Evolutionary conservation across 176 grass and related monocot species (phyloP).

Genomic region (Phoenix roebelenii): DNA sequence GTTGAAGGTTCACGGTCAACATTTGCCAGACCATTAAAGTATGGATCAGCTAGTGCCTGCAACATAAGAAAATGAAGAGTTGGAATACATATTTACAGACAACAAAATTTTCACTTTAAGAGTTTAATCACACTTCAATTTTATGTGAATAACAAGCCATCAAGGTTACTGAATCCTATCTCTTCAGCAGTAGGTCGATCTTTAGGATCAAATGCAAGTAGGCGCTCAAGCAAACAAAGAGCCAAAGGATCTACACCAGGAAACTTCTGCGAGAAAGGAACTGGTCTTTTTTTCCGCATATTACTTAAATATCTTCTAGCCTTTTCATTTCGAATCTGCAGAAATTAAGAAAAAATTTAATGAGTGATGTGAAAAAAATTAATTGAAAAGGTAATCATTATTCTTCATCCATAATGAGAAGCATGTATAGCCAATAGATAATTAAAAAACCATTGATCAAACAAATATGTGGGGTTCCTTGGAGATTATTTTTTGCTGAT

Average conservation of each 20-base stretch:
- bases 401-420: no score
- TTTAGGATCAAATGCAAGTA: constrained; percentile 94
- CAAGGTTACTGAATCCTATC: constrained; percentile 23
- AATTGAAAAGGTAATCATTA: no score
- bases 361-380: no score
- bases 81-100: no score
- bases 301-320: constrained; percentile 47
- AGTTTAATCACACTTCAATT: no score
- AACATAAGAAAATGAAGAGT: constrained; percentile 3
- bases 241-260: constrained; percentile 57
- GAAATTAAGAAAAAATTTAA: neutral
- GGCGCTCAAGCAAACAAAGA: constrained; percentile 55
- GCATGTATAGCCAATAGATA: no score
- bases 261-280: constrained; percentile 58
- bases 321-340: constrained; percentile 83
- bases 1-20: constrained; percentile 50
- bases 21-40: constrained; percentile 58
- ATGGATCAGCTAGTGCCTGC: constrained; percentile 93
- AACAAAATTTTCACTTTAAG: no score
- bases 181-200: constrained; percentile 79
- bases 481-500: no score
- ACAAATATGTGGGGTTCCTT: no score
- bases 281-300: constrained; percentile 59
- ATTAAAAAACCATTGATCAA: no score
- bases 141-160: no score